A percentile compares a stretch with the other conserved stretches of the same genome.
Evolutionary conservation across 2,329 filamentous ascomycete species (phyloP).

Genomic region (Clonostachys sp.): DNA sequence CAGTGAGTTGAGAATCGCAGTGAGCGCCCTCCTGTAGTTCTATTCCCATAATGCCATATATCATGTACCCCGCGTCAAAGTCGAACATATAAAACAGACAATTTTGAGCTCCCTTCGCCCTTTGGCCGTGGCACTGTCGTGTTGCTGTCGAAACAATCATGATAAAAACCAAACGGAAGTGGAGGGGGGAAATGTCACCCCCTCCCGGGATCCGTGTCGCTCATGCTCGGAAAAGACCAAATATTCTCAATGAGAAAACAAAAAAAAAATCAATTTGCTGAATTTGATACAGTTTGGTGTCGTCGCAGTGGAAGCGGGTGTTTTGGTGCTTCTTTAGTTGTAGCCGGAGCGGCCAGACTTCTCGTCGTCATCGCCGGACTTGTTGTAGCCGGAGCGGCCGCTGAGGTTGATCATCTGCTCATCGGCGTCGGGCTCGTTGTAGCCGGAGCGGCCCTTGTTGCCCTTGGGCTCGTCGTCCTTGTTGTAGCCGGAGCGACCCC

Average conservation of each 20-base stretch:
- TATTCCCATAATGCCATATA: too few relatives aligned
- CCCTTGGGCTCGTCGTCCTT: conserved; percentile 24
- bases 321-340: conserved; percentile 27
- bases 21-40: too few relatives aligned
- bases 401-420: conserved; percentile 14
- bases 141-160: too few relatives aligned
- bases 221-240: background rate
- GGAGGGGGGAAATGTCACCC: background rate
- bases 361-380: conserved; percentile 3
- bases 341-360: conserved; percentile 37
- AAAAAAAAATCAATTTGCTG: too few relatives aligned
- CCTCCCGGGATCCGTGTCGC: background rate
- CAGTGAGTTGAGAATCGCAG: too few relatives aligned
- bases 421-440: conserved; percentile 32
- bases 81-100: too few relatives aligned
- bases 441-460: conserved; percentile 39
- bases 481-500: conserved; percentile 36
- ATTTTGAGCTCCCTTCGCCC: too few relatives aligned
- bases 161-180: too few relatives aligned
- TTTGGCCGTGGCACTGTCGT: too few relatives aligned
- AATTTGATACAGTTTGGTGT: too few relatives aligned
- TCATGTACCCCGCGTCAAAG: too few relatives aligned
- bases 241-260: background rate
- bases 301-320: too few relatives aligned
- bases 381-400: conserved; percentile 25